These are phyloP conservation scores for Xylariaceae sp. DNA, from an alignment of 2,329 filamentous ascomycete genomes.

Conservation along the genomic window DNA sequence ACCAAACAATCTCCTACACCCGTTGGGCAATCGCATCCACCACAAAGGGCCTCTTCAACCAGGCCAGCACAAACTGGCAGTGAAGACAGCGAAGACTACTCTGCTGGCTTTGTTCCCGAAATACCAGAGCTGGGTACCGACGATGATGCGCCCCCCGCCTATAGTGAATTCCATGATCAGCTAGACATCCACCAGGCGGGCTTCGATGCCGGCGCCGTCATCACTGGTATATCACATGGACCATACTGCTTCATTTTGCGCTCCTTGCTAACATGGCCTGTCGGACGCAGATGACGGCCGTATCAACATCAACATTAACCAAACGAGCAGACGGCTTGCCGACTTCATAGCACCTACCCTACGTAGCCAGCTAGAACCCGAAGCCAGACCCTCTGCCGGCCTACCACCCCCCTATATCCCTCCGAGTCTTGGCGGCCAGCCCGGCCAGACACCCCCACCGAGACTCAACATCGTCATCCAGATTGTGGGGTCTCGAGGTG, in stretches of 20 bases:
- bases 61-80: slow-evolving; percentile 30
- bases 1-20: slow-evolving; percentile 12
- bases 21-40: neutral
- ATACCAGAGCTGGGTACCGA: slow-evolving; percentile 38
- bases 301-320: slow-evolving; percentile 73
- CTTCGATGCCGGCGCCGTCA: slow-evolving; percentile 55
- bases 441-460: slow-evolving; percentile 38
- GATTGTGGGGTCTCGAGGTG: slow-evolving; percentile 47
- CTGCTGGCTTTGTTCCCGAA: slow-evolving; percentile 25
- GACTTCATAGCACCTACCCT: slow-evolving; percentile 62
- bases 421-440: slow-evolving; percentile 61
- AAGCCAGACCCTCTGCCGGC: slow-evolving; percentile 32
- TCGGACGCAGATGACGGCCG: slow-evolving; percentile 59
- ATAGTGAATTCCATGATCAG: slow-evolving; percentile 51
- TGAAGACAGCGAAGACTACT: slow-evolving; percentile 33
- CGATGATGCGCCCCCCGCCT: slow-evolving; percentile 48
- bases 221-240: slow-evolving; percentile 42
- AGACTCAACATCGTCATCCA: slow-evolving; percentile 51
- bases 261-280: slow-evolving; percentile 10
- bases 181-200: slow-evolving; percentile 57
- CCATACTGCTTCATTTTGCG: neutral
- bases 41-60: slow-evolving; percentile 5
- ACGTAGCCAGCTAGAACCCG: slow-evolving; percentile 48
- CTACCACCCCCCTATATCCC: slow-evolving; percentile 67
- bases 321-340: slow-evolving; percentile 60